Base-by-base conservation (phyloP, 305 asterid genomes). In the Euphrasia arctica region DNA sequence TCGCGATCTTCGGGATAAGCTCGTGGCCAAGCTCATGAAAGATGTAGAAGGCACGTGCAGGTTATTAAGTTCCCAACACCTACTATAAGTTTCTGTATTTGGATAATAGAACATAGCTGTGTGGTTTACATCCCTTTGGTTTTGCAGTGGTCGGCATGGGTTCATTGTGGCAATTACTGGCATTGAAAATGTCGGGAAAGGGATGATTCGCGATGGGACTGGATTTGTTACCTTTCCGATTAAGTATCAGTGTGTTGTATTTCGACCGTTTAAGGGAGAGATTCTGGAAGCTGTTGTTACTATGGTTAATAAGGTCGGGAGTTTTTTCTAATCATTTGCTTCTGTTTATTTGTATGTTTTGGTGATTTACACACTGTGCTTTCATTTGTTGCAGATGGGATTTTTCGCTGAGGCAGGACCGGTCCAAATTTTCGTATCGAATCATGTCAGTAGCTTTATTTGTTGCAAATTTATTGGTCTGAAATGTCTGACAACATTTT, bases 1-100 rank as follows among this genome's bases (percentile, higher is more conserved):
- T 27, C 96, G 98, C 9, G 98, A 92, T 66, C 89, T 92, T 14
- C 84, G 97, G 27, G 98, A 92, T 18, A 92, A 92, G 77, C 94
- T 92, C 3, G 95, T 90, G 6, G 65, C 97, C 25, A 93, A 93
- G 78, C 96, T 93, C 71, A 84, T 93, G 97, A 93, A 90, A 72
- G 98, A 93, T 54, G 97, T 93, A 3, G 98, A 92, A 70, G 98
- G 98, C 55, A 92, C 97, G 65, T 92, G 98, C 97, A 87, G 98
- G 98, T 85, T 66, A 28, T 28, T 68, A 56, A 54, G 42, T 45
- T 11, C 13, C 18, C 15, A 12, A 11, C 13, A 6, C 15, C 18
- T 47, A 47, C 3, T 11, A 47, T 42, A 7, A 8, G 14, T 3
- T 47, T 13, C 14, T 5, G 18, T 11, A 3, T 1, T 11, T 47